Evolutionary conservation across 1,284 basidiomycete species (phyloP).

Genomic region (Trichosporon coremiiforme): DNA sequence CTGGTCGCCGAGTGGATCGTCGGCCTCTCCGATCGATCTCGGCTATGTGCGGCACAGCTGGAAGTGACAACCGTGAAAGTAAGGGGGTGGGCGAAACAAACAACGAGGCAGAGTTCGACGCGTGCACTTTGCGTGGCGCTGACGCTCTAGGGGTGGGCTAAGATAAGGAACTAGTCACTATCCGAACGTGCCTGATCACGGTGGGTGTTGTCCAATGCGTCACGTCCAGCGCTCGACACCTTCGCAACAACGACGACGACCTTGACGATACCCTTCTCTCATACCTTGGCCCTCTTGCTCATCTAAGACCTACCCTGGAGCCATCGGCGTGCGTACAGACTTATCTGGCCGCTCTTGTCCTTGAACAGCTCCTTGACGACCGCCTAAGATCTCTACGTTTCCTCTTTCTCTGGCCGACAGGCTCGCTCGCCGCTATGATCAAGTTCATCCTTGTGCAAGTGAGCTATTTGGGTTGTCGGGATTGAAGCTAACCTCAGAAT

Average conservation of each 20-base stretch:
- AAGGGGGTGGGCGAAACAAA: background rate
- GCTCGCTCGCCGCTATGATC: conserved; percentile 64
- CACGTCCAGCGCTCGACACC: background rate
- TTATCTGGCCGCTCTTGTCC: background rate
- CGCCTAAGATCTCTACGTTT: background rate
- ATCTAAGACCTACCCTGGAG: background rate
- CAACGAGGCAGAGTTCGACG: too few relatives aligned
- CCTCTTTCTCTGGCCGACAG: background rate
- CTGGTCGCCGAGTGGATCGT: conserved; percentile 16
- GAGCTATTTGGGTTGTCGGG: conserved; percentile 34
- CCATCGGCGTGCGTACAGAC: background rate
- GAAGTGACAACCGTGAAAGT: background rate
- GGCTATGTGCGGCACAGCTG: conserved; percentile 8
- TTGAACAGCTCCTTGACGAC: background rate
- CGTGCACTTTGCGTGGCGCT: too few relatives aligned
- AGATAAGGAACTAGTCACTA: conserved; percentile 1
- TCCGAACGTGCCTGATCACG: conserved; percentile 9
- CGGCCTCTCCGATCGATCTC: conserved; percentile 19
- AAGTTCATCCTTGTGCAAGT: conserved; percentile 91
- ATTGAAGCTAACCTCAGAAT: too few relatives aligned
- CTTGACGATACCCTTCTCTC: background rate
- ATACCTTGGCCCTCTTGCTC: background rate
- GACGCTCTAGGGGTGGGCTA: background rate
- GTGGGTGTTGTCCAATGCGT: conserved; percentile 8
- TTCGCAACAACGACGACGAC: conserved; percentile 16